These are phyloP conservation scores for Areca catechu DNA, from an alignment of 176 grass and related monocot species.

Conservation along the genomic window DNA sequence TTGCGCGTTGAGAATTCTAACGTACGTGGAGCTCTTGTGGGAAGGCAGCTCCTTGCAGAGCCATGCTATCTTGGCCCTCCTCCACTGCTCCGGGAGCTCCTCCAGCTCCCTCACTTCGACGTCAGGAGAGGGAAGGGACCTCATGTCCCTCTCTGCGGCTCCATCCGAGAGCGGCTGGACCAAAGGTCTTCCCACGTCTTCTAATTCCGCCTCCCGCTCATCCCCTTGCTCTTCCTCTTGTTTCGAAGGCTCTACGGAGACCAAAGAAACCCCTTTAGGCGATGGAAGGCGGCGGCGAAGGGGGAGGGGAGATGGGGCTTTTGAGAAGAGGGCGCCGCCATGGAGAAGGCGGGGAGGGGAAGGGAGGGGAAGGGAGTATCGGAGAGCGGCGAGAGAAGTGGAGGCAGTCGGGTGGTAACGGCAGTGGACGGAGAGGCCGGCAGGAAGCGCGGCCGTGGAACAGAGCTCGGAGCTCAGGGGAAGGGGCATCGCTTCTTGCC, in stretches of 20 bases:
- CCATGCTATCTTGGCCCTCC: constrained; percentile 87
- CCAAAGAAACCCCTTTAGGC: neutral
- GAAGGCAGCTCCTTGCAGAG: constrained; percentile 98
- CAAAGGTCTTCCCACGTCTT: constrained; percentile 8
- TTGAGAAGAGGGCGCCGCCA: constrained; percentile 1
- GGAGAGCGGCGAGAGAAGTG: constrained; percentile 18
- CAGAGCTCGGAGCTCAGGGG: neutral
- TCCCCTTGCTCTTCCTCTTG: constrained; percentile 23
- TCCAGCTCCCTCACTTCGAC: constrained; percentile 69
- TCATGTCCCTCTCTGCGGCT: constrained; percentile 38
- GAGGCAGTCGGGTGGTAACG: constrained; percentile 21
- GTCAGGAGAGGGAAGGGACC: constrained; percentile 43
- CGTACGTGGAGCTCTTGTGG: constrained; percentile 80
- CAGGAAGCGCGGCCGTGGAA: neutral
- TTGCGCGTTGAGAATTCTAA: constrained; percentile 95
- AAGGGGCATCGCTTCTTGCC: too few species aligned
- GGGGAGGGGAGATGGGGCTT: constrained; percentile 9
- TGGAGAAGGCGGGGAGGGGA: constrained; percentile 7
- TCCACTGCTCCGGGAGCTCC: constrained; percentile 90
- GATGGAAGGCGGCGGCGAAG: constrained; percentile 1
- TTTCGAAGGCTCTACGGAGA: constrained; percentile 1
- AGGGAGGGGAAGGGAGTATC: constrained; percentile 24
- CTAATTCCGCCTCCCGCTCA: constrained; percentile 8
- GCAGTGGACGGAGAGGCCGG: constrained; percentile 1
- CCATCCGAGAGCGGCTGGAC: constrained; percentile 28